Evolutionary conservation across 2,329 filamentous ascomycete genomes (phyloP).

Genomic region (Curvularia lunata): DNA sequence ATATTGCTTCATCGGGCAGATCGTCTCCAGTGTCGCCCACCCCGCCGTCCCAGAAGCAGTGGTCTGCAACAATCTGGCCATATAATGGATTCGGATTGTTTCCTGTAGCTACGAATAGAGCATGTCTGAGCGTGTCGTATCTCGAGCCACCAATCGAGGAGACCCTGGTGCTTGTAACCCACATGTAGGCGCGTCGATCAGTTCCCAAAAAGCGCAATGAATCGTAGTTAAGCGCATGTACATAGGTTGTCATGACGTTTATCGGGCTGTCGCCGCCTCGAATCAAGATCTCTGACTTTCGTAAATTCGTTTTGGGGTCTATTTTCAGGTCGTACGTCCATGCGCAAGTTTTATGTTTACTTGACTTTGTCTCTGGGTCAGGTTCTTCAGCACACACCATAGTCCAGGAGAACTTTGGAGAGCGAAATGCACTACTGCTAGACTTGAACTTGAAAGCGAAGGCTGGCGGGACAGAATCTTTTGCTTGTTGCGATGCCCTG

Average conservation of each 20-base stretch:
- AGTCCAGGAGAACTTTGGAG: constrained; percentile 36
- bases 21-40: constrained; percentile 25
- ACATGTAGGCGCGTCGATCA: constrained; percentile 38
- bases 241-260: constrained; percentile 36
- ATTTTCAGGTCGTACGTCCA: constrained; percentile 42
- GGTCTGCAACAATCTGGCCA: constrained; percentile 46
- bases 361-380: constrained; percentile 3
- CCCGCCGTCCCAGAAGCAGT: constrained; percentile 44
- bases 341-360: constrained; percentile 4
- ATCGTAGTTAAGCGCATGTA: constrained; percentile 43
- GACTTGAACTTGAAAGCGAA: constrained; percentile 38
- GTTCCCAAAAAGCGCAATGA: constrained; percentile 40
- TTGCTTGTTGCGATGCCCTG: constrained; percentile 24
- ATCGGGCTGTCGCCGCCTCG: constrained; percentile 22
- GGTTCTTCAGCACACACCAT: constrained; percentile 26
- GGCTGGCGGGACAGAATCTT: constrained; percentile 19
- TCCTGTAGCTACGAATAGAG: constrained; percentile 35
- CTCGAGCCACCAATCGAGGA: constrained; percentile 31
- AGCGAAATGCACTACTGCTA: constrained; percentile 32
- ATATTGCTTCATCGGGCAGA: constrained; percentile 39
- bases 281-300: constrained; percentile 35
- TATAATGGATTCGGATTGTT: constrained; percentile 38
- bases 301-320: constrained; percentile 28
- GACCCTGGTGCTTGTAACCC: constrained; percentile 39
- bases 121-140: constrained; percentile 43